Evolutionary conservation across 2,329 filamentous ascomycete genomes (phyloP).

Genomic region (Aureobasidium sp.): DNA sequence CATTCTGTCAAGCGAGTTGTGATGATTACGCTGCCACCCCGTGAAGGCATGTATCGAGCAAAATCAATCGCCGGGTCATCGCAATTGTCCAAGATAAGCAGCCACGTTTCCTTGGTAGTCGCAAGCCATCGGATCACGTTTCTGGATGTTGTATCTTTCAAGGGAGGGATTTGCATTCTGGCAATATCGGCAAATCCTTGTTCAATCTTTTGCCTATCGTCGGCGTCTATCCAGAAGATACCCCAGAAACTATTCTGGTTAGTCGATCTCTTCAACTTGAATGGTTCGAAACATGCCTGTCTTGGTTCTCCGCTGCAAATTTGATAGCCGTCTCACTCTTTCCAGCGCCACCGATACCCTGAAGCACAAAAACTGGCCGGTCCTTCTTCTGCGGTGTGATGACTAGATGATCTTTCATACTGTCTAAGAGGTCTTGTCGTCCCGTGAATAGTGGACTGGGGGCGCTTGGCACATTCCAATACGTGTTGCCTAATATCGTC

Average conservation of each 20-base stretch:
- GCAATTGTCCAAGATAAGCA: conserved; percentile 33
- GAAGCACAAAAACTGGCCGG: conserved; percentile 29
- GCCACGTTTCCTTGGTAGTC: conserved; percentile 26
- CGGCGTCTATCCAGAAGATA: conserved; percentile 37
- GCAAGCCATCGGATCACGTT: conserved; percentile 26
- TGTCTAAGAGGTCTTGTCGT: background rate
- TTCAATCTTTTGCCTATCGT: conserved; percentile 29
- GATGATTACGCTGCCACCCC: conserved; percentile 26
- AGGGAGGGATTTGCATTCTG: background rate
- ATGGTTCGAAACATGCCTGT: conserved; percentile 23
- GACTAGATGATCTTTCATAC: background rate
- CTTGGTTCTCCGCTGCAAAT: conserved; percentile 29
- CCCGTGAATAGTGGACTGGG: background rate
- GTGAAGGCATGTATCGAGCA: conserved; percentile 27
- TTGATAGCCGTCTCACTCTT: conserved; percentile 40
- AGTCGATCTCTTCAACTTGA: background rate
- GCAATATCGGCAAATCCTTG: conserved; percentile 31
- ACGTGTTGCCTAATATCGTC: background rate
- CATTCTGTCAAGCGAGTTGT: conserved; percentile 28
- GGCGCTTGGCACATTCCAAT: background rate
- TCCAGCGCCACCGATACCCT: conserved; percentile 35
- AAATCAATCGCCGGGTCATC: conserved; percentile 28
- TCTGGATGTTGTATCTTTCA: conserved; percentile 9
- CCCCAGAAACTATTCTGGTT: conserved; percentile 29
- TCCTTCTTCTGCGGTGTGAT: background rate